Evolutionary conservation across 352 stramenopile genomes (phyloP).

Genomic region (Phytophthora pseudosyringae): DNA sequence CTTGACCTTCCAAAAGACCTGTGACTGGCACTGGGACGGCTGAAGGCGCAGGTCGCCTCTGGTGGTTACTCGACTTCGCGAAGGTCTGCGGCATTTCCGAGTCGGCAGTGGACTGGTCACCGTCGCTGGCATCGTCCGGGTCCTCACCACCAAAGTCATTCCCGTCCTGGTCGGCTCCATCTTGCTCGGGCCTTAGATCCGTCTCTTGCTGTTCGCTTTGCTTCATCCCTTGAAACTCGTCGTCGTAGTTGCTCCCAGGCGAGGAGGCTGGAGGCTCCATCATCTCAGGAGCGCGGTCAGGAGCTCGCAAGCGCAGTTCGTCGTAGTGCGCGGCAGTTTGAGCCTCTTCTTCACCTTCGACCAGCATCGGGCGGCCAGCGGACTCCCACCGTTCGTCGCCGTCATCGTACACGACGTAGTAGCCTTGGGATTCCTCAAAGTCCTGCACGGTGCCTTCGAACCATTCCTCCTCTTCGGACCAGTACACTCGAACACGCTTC

Average conservation of each 20-base stretch:
- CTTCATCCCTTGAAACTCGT: constrained; percentile 32
- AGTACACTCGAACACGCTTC: constrained; percentile 74
- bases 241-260: constrained; percentile 38
- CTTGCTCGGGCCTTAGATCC: constrained; percentile 1
- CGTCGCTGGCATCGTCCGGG: constrained; percentile 24
- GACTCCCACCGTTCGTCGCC: constrained; percentile 83
- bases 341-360: constrained; percentile 41
- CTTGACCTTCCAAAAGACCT: constrained; percentile 50
- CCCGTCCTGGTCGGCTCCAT: not conserved
- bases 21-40: constrained; percentile 25
- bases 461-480: constrained; percentile 76
- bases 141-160: constrained; percentile 1
- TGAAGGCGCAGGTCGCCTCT: not conserved
- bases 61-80: constrained; percentile 9
- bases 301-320: not conserved
- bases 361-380: constrained; percentile 37
- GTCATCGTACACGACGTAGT: constrained; percentile 83
- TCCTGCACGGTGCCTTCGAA: constrained; percentile 63
- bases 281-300: constrained; percentile 27
- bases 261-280: constrained; percentile 57
- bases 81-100: constrained; percentile 60
- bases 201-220: constrained; percentile 9
- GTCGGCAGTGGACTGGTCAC: constrained; percentile 48
- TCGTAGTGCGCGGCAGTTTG: constrained; percentile 19
- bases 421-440: constrained; percentile 48